These are phyloP conservation scores for Colletotrichum musae DNA, from an alignment of 2,329 filamentous ascomycete genomes.

Conservation along the genomic window DNA sequence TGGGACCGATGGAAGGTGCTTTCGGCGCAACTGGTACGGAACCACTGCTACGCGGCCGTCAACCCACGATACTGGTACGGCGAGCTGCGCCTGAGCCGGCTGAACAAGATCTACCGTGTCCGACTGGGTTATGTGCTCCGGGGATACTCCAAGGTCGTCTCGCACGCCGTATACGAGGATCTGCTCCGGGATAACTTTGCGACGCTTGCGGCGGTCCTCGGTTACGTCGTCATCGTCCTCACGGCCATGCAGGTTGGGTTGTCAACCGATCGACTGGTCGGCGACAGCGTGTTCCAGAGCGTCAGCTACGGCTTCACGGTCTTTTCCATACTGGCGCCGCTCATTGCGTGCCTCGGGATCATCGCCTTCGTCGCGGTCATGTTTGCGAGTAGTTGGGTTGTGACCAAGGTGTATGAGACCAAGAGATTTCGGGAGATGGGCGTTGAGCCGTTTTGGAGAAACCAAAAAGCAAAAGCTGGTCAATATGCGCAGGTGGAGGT, in stretches of 20 bases:
- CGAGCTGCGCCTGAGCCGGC: constrained; percentile 55
- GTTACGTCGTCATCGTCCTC: constrained; percentile 60
- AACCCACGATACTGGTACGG: constrained; percentile 57
- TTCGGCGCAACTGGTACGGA: constrained; percentile 43
- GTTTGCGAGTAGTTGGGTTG: constrained; percentile 41
- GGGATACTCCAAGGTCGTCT: constrained; percentile 37
- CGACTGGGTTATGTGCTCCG: constrained; percentile 33
- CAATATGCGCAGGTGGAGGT: constrained; percentile 18
- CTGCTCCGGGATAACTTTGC: constrained; percentile 37
- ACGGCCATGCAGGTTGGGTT: constrained; percentile 66
- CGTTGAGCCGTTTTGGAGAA: constrained; percentile 38
- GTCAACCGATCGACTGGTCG: constrained; percentile 50
- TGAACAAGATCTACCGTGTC: constrained; percentile 60
- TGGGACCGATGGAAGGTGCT: constrained; percentile 56
- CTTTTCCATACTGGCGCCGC: constrained; percentile 61
- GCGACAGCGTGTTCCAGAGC: constrained; percentile 56
- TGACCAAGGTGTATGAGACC: constrained; percentile 41
- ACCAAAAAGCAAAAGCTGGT: background rate
- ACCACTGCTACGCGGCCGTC: constrained; percentile 48
- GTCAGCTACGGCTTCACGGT: constrained; percentile 64
- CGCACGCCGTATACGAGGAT: constrained; percentile 38
- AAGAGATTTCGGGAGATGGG: constrained; percentile 45
- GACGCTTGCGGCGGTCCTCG: constrained; percentile 32
- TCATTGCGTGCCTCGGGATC: constrained; percentile 46
- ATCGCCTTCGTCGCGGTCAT: constrained; percentile 41